Percentiles rank a stretch among this genome's conserved stretches.
These are phyloP conservation scores for Beverwykella pulmonaria DNA, from an alignment of 495 filamentous ascomycete species.

Conservation along the genomic window DNA sequence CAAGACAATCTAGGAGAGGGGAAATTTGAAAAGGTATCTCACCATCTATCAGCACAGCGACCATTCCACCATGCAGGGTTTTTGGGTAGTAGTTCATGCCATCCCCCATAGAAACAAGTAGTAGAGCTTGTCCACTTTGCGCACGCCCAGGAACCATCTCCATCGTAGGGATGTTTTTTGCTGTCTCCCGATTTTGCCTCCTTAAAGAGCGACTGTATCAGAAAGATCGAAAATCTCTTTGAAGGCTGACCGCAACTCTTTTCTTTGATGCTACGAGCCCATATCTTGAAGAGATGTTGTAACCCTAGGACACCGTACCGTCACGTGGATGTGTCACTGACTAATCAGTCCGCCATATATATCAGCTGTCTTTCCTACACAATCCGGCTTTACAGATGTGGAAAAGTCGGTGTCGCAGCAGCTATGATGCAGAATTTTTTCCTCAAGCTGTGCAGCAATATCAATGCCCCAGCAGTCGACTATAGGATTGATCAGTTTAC, in stretches of 20 bases:
- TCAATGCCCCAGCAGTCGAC: slow-evolving; percentile 1
- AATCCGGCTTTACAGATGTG: too few species aligned
- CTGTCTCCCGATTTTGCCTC: background rate
- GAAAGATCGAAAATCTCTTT: background rate
- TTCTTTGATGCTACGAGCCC: too few species aligned
- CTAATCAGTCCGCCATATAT: too few species aligned
- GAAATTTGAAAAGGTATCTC: background rate
- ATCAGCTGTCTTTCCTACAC: too few species aligned
- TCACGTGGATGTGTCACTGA: too few species aligned
- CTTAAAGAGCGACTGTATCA: background rate
- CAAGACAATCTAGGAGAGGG: too few species aligned
- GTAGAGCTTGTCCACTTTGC: background rate
- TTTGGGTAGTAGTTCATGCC: slow-evolving; percentile 15
- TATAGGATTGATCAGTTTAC: background rate
- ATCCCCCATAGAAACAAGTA: background rate
- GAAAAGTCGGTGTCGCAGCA: background rate
- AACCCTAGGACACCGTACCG: too few species aligned
- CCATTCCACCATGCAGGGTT: slow-evolving; percentile 11
- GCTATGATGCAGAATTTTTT: slow-evolving; percentile 8
- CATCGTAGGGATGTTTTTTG: slow-evolving; percentile 5
- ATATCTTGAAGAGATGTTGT: too few species aligned
- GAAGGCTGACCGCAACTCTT: too few species aligned
- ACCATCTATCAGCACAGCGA: slow-evolving; percentile 7
- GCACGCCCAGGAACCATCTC: too few species aligned
- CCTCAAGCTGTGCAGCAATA: background rate